These are phyloP conservation scores for Pycnococcus provasolii DNA, from an alignment of 139 green algal genomes.

Conservation along the genomic window DNA sequence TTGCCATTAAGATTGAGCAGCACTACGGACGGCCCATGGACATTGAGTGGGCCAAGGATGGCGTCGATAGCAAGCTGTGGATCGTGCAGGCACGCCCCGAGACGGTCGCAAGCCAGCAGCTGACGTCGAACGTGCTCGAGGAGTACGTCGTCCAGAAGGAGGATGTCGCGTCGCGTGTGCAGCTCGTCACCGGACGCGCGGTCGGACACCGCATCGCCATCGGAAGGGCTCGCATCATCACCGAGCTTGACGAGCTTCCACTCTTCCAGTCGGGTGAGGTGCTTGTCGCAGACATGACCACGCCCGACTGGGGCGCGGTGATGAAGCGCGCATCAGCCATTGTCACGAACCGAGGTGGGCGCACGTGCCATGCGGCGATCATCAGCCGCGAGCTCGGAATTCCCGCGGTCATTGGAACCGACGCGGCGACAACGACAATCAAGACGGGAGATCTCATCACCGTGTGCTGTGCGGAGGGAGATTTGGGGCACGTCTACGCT, in stretches of 20 bases:
- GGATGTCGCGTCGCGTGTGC: neutral
- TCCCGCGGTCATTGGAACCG: slow-evolving; percentile 12
- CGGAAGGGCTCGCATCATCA: slow-evolving; percentile 6
- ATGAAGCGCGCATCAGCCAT: slow-evolving; percentile 21
- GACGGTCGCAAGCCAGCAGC: neutral
- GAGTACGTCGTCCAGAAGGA: neutral
- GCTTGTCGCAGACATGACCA: slow-evolving; percentile 23
- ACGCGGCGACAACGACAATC: neutral
- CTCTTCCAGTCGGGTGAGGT: slow-evolving; percentile 16
- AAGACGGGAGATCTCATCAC: neutral
- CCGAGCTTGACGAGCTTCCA: neutral
- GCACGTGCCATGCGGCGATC: slow-evolving; percentile 23
- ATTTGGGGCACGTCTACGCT: slow-evolving; percentile 10
- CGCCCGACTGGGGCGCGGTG: slow-evolving; percentile 22
- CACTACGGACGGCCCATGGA: slow-evolving; percentile 22
- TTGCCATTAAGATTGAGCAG: slow-evolving; percentile 6
- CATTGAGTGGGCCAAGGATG: slow-evolving; percentile 25
- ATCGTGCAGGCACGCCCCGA: slow-evolving; percentile 24
- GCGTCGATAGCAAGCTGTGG: slow-evolving; percentile 8
- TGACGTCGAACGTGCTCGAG: neutral
- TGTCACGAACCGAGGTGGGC: slow-evolving; percentile 23
- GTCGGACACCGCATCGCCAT: slow-evolving; percentile 1
- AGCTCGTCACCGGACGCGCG: neutral
- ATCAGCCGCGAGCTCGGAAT: slow-evolving; percentile 23
- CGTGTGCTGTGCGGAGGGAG: slow-evolving; percentile 15